Evolutionary conservation across 2,329 filamentous ascomycete genomes (phyloP), one percentile per base, ranked within the genome.

Genomic region (Microdochium trichocladiopsis): DNA sequence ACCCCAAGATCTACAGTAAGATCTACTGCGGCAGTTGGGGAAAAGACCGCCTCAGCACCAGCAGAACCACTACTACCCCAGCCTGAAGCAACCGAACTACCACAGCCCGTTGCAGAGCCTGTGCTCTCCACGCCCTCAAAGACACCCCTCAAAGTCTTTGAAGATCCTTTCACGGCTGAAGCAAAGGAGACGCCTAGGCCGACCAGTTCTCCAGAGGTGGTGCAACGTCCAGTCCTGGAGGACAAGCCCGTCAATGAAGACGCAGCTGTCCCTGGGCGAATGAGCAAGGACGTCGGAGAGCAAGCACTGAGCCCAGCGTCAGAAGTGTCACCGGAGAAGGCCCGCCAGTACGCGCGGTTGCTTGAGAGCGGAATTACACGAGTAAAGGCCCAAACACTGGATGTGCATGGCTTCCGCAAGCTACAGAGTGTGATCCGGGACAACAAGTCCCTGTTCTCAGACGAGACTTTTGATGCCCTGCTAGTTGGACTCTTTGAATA

Each of bases 351-450:
- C 60, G 69, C 72, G 8, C 80, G 85, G 47, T 73, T 92, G 23
- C 76, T 93, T 4, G 81, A 86, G 28, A 91, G 87, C 60, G 88
- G 86, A 49, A 88, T 92, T 58, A 74, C 83, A 50, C 87, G 88
- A 57, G 85, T 92, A 59, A 83, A 83, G 58, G 77, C 80, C 25
- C 82, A 83, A 60, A 82, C 82, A 1, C 78, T 93, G n/a, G 88
- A 92, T 63, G 87, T 88, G 3, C 87, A 91, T 63, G 88, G 88
- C 52, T 90, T 92, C 75, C 82, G 88, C 51, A 88, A 88, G 61
- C 74, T 92, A 49, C 88, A 92, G 66, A 84, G 84, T 37, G 78
- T 91, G 57, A 78, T 90, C 54, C 84, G 86, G 57, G 84, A 87
- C 53, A 80, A 77, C 62, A 79, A 78, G 60, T 77, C 83, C 14